Evolutionary conservation across 2,329 filamentous ascomycete genomes (phyloP).

Genomic region (Penicillium sp.): DNA sequence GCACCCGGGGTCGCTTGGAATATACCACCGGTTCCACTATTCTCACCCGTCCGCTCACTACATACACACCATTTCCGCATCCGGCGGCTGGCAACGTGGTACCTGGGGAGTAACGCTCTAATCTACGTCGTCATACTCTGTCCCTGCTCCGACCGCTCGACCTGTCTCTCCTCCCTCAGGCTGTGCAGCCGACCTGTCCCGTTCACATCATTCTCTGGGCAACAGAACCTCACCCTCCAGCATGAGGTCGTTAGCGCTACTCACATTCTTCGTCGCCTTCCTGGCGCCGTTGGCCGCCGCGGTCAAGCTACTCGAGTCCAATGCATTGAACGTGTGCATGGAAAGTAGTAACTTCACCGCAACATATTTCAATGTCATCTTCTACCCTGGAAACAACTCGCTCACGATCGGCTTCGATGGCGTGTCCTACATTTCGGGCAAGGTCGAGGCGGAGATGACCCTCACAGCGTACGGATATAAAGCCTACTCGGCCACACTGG

Average conservation of each 20-base stretch:
- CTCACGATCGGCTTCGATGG: conserved; percentile 70
- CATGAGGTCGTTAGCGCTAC: conserved; percentile 31
- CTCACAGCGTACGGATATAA: conserved; percentile 78
- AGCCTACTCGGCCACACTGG: conserved; percentile 59
- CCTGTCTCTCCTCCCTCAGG: conserved; percentile 3
- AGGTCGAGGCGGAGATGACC: conserved; percentile 69
- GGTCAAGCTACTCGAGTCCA: conserved; percentile 67
- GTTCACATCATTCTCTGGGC: background rate
- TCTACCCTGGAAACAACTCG: conserved; percentile 60
- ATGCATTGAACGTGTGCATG: conserved; percentile 79
- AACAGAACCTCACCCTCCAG: conserved; percentile 11
- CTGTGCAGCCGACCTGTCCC: conserved; percentile 3
- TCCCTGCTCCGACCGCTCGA: conserved; percentile 10
- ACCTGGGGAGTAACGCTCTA: conserved; percentile 25
- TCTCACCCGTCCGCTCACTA: conserved; percentile 8
- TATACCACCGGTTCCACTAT: conserved; percentile 6
- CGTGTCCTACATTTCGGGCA: conserved; percentile 75
- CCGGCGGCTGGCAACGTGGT: conserved; percentile 30
- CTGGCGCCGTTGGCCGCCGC: conserved; percentile 51
- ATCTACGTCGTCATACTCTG: conserved; percentile 11
- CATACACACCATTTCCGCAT: conserved; percentile 28
- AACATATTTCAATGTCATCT: conserved; percentile 75
- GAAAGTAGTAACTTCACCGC: conserved; percentile 79
- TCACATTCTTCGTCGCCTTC: conserved; percentile 35
- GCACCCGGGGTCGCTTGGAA: conserved; percentile 5